phyloP scores from a whole-genome alignment of 257 asterid species.

The Linderniella brevidens region DNA sequence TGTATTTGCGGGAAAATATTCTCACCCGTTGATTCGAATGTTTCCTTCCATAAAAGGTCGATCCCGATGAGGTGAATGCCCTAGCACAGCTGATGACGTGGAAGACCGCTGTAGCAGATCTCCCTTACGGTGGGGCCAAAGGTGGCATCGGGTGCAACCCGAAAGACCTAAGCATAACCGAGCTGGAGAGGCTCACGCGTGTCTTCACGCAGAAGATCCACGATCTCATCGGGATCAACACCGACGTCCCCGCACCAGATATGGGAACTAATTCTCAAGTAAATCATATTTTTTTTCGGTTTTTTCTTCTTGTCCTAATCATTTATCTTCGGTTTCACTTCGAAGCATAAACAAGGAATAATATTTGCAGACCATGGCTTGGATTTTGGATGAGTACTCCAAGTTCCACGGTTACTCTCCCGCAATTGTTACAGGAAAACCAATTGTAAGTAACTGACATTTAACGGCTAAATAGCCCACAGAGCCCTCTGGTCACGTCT shows the following conservation, averaged over 20 bases:
- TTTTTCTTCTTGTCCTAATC: neutral
- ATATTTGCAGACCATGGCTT: conserved; percentile 74
- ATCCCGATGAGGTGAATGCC: conserved; percentile 93
- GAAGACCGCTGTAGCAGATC: conserved; percentile 93
- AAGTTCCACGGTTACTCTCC: conserved; percentile 96
- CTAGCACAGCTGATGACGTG: conserved; percentile 99
- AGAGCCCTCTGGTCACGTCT: too few relatives aligned
- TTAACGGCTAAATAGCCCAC: too few relatives aligned
- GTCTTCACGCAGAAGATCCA: conserved; percentile 93
- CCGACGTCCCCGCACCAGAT: conserved; percentile 96
- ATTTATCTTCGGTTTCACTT: neutral
- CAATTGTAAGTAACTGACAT: conserved; percentile 39
- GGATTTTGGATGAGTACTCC: conserved; percentile 98
- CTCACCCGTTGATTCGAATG: conserved; percentile 9
- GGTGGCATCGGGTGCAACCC: conserved; percentile 93
- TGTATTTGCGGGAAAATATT: neutral
- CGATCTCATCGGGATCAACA: conserved; percentile 80
- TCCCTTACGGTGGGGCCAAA: conserved; percentile 96
- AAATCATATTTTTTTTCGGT: neutral
- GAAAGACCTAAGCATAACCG: conserved; percentile 53
- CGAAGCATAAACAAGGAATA: neutral
- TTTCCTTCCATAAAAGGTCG: conserved; percentile 46
- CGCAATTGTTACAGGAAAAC: conserved; percentile 93
- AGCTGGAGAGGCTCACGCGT: conserved; percentile 90
- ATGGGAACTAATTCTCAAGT: conserved; percentile 99